phyloP scores from a whole-genome alignment of 805 yeast species.

The Barnettozyma sucrosica region DNA sequence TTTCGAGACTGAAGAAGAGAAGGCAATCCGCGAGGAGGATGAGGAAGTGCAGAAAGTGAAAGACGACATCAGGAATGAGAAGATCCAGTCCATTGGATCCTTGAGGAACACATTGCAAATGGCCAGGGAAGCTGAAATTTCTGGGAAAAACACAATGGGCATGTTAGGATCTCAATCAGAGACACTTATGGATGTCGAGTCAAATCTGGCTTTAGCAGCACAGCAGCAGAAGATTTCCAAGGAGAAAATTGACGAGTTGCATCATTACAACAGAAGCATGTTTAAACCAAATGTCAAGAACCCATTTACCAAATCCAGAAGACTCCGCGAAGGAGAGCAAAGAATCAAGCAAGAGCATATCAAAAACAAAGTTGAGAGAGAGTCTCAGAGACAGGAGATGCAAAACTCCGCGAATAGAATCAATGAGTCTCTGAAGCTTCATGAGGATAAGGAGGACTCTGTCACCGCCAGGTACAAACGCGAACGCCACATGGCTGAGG shows the following conservation, averaged over 20 bases:
- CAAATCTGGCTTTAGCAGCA: conserved; percentile 67
- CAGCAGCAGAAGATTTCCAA: conserved; percentile 80
- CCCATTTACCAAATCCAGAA: conserved; percentile 81
- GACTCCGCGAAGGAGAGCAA: conserved; percentile 70
- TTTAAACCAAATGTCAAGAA: conserved; percentile 76
- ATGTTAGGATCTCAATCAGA: conserved; percentile 93
- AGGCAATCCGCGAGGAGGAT: conserved; percentile 54
- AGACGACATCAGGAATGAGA: conserved; percentile 74
- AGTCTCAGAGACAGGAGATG: conserved; percentile 52
- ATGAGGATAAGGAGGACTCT: conserved; percentile 31
- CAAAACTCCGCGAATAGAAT: conserved; percentile 65
- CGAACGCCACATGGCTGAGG: conserved; percentile 38
- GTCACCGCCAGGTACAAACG: conserved; percentile 32
- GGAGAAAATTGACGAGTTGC: conserved; percentile 73
- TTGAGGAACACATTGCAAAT: conserved; percentile 75
- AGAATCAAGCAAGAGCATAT: conserved; percentile 55
- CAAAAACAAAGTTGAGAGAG: conserved; percentile 56
- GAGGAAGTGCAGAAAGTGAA: conserved; percentile 86
- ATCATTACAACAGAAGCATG: conserved; percentile 72
- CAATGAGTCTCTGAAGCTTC: conserved; percentile 46
- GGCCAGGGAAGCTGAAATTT: conserved; percentile 66
- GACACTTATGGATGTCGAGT: conserved; percentile 72
- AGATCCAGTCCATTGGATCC: conserved; percentile 80
- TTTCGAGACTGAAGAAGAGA: conserved; percentile 23
- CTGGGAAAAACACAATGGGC: conserved; percentile 80